Evolutionary conservation across 345 rosid genomes (phyloP), one percentile per base, ranked within the genome.

Genomic region (Bruguiera sexangula): DNA sequence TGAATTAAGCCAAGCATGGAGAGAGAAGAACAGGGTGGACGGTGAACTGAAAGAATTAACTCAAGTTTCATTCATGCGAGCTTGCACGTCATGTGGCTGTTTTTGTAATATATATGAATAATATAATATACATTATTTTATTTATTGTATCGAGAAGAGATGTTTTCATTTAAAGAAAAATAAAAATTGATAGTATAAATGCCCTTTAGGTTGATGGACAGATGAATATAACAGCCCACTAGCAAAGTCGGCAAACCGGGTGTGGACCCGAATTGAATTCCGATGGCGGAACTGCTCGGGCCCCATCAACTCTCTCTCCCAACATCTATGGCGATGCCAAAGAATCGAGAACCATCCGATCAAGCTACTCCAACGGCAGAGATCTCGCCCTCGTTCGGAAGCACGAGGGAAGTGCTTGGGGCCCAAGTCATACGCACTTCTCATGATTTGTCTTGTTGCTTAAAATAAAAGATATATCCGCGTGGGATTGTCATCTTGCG

Each of bases 381-480:
- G 26, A 5, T 32, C 36, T 46, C 34, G 57, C 56, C 37, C 57
- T 65, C 11, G 6, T 29, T 26, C 4, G 15, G 26, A 63, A 63
- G 57, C 36, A 5, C 36, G 6, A 32, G 36, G 36, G 1, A 6
- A 34, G 9, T 34, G 37, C 9, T 1, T 34, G 37, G n/a, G 43
- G 27, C 71, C 79, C 75, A 66, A 60, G 70, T 80, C 61, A 36
- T 68, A 67, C 50, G 46, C 24, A 3, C 67, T 67, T 62, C 73
- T 72, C 18, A 11, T 6, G 39, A 7, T 34, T 7, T 8, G 10
- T 34, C 37, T 2, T 6, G 48, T 53, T 27, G 27, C 22, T 24
- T 57, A 8, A 54, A 60, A 57, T 11, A 53, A 39, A 52, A 51
- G 15, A 1, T 43, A 34, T 8, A 34, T 34, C 37, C 37, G 8